A percentile compares a stretch with the other conserved stretches of the same genome.
Conservation (phyloP, 129 eudicot species). For the Flaveria brownii region DNA sequence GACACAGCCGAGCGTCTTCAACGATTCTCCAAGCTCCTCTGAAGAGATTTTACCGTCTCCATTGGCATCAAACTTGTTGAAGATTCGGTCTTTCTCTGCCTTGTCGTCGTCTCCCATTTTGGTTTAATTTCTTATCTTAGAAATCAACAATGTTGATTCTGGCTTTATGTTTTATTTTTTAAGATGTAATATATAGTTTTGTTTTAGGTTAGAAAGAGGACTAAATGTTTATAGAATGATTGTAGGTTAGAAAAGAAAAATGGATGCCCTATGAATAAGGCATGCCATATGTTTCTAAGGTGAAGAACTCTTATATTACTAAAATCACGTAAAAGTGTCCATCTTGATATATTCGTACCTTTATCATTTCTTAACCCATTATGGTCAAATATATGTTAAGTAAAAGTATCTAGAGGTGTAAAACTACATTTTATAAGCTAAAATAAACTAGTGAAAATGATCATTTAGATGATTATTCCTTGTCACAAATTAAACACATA, state of each 20-base stretch:
- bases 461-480: no score
- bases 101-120: slow-evolving; percentile 59
- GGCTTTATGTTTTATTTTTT: neutral
- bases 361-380: no score
- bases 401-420: neutral
- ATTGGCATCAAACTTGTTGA: slow-evolving; percentile 66
- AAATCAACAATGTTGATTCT: neutral
- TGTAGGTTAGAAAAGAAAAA: neutral
- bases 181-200: neutral
- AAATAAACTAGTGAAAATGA: no score
- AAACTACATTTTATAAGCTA: no score
- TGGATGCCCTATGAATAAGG: slow-evolving; percentile 19
- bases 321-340: neutral
- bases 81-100: slow-evolving; percentile 61
- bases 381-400: neutral
- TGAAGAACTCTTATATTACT: neutral
- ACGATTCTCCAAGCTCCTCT: slow-evolving; percentile 67
- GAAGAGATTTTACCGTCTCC: slow-evolving; percentile 83
- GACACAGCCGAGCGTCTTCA: slow-evolving; percentile 62
- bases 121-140: neutral
- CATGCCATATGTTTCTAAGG: slow-evolving; percentile 23
- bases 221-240: slow-evolving; percentile 10
- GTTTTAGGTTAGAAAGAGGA: neutral
- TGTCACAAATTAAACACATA: no score
- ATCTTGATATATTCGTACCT: neutral